Evolutionary conservation across 371 early-diverging fungal genomes (phyloP).

Genomic region (Chytridium lagenaria): DNA sequence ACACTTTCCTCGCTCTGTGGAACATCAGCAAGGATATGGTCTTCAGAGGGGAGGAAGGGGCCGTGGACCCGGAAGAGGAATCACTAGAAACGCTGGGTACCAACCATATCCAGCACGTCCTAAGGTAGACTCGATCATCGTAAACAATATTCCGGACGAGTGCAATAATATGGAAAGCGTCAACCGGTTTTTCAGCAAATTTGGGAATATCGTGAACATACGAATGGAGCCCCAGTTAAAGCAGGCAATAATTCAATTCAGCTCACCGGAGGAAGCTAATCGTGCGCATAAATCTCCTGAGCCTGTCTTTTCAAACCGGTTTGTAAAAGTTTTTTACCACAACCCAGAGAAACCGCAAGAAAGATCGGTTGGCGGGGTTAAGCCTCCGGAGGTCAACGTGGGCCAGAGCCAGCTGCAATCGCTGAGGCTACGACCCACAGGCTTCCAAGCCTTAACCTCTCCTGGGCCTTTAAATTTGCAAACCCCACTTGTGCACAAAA

Average conservation of each 20-base stretch:
- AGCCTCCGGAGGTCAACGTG: too few species aligned
- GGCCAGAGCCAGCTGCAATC: too few species aligned
- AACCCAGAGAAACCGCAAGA: background rate
- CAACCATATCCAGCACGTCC: slow-evolving; percentile 25
- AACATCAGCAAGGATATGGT: too few species aligned
- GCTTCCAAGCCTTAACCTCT: too few species aligned
- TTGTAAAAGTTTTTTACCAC: slow-evolving; percentile 79
- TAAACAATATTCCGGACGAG: slow-evolving; percentile 80
- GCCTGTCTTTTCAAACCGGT: slow-evolving; percentile 86
- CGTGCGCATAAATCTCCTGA: slow-evolving; percentile 79
- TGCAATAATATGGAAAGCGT: slow-evolving; percentile 67
- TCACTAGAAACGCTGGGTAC: slow-evolving; percentile 2
- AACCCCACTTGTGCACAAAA: too few species aligned
- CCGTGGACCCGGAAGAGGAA: slow-evolving; percentile 17
- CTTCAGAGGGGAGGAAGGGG: slow-evolving; percentile 35
- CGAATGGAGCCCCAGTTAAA: slow-evolving; percentile 59
- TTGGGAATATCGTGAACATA: slow-evolving; percentile 77
- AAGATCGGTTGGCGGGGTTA: background rate
- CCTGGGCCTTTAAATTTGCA: too few species aligned
- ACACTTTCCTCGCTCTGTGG: too few species aligned
- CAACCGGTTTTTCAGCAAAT: slow-evolving; percentile 74
- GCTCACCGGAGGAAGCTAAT: slow-evolving; percentile 67
- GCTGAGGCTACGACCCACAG: too few species aligned
- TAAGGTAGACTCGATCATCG: slow-evolving; percentile 63
- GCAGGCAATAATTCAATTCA: slow-evolving; percentile 72